Evolutionary conservation across 2,329 filamentous ascomycete species (phyloP).

Genomic region (Dothideomycetes sp.): DNA sequence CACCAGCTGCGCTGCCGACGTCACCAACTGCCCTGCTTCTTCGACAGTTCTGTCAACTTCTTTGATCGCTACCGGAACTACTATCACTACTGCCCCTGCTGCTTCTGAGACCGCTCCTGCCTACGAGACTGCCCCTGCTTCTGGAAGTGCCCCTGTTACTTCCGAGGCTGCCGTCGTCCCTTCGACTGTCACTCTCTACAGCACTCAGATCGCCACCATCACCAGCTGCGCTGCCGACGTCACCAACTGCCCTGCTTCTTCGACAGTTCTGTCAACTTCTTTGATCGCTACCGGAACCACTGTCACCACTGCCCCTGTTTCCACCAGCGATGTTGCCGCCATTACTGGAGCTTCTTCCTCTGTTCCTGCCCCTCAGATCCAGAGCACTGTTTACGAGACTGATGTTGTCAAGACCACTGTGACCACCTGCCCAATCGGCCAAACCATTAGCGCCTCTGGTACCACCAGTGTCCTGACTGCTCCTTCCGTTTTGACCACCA

Average conservation of each 20-base stretch:
- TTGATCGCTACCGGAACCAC: slow-evolving; percentile 13
- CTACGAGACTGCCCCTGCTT: slow-evolving; percentile 11
- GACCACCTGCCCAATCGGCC: slow-evolving; percentile 10
- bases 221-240: slow-evolving; percentile 13
- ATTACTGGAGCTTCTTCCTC: slow-evolving; percentile 10
- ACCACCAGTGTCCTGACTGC: slow-evolving; percentile 16
- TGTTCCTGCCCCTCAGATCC: slow-evolving; percentile 9
- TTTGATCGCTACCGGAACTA: background rate
- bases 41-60: slow-evolving; percentile 2
- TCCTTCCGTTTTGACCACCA: slow-evolving; percentile 14
- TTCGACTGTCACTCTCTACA: slow-evolving; percentile 18
- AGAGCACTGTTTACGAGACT: slow-evolving; percentile 9
- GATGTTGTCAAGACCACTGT: slow-evolving; percentile 12
- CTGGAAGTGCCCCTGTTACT: slow-evolving; percentile 10
- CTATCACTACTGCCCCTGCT: slow-evolving; percentile 4
- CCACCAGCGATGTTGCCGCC: slow-evolving; percentile 22
- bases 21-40: slow-evolving; percentile 10
- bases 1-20: slow-evolving; percentile 13
- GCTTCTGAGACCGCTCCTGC: slow-evolving; percentile 13
- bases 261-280: slow-evolving; percentile 14
- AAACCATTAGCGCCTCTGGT: slow-evolving; percentile 8
- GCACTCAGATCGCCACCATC: slow-evolving; percentile 15
- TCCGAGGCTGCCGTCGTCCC: slow-evolving; percentile 14
- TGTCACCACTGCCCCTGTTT: slow-evolving; percentile 11
- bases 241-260: slow-evolving; percentile 25